Evolutionary conservation across 2,329 filamentous ascomycete species (phyloP).

Genomic region (Fusarium sp.): DNA sequence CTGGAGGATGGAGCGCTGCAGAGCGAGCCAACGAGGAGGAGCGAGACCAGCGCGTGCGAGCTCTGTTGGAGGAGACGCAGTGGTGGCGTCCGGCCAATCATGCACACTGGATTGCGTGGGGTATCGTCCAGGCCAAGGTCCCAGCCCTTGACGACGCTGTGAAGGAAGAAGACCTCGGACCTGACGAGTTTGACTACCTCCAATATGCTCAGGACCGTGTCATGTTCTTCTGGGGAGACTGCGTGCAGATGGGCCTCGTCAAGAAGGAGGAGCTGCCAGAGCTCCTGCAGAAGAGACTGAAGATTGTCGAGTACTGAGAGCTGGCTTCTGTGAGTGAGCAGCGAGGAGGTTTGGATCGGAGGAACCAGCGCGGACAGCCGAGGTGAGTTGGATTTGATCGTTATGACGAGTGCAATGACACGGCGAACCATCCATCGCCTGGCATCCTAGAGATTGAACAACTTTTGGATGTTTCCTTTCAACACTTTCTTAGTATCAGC

Average conservation of each 20-base stretch:
- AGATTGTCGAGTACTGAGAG: conserved; percentile 73
- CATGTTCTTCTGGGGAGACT: conserved; percentile 95
- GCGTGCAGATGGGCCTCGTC: conserved; percentile 80
- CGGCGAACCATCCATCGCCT: neutral
- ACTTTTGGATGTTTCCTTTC: neutral
- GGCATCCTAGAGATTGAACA: neutral
- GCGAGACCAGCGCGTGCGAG: conserved; percentile 74
- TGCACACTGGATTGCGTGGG: conserved; percentile 95
- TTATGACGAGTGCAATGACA: neutral
- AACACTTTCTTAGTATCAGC: neutral
- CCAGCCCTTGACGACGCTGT: conserved; percentile 71
- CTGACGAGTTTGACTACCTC: conserved; percentile 90
- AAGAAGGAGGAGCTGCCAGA: conserved; percentile 80
- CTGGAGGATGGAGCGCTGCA: conserved; percentile 61
- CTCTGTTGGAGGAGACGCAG: conserved; percentile 80
- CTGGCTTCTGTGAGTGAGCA: neutral
- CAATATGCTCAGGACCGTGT: conserved; percentile 91
- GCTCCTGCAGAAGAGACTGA: conserved; percentile 72
- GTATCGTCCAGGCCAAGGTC: conserved; percentile 92
- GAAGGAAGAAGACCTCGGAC: conserved; percentile 48
- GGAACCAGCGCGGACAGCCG: neutral
- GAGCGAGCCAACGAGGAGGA: conserved; percentile 72
- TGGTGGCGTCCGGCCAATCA: conserved; percentile 91
- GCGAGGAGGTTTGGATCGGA: neutral
- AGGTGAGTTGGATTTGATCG: conserved; percentile 21